These are phyloP conservation scores for Saraca asoca DNA, from an alignment of 331 rosid genomes.

Conservation along the genomic window DNA sequence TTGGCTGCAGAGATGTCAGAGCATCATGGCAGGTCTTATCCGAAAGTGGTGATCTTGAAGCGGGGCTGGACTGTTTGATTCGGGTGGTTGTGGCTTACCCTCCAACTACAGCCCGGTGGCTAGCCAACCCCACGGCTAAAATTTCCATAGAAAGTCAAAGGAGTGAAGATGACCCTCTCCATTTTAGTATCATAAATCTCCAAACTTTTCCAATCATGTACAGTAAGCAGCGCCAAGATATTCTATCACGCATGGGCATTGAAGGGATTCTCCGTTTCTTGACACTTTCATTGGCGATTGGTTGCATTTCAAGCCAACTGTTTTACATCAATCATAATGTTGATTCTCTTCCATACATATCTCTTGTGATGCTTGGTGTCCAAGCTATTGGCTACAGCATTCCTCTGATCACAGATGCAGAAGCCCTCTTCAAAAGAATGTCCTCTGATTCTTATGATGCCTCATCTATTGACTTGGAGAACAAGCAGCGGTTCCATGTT, in stretches of 20 bases:
- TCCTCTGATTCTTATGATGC: slow-evolving; percentile 49
- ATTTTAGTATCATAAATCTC: slow-evolving; percentile 55
- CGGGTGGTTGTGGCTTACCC: slow-evolving; percentile 81
- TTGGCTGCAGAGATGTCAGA: slow-evolving; percentile 85
- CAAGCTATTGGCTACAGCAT: slow-evolving; percentile 83
- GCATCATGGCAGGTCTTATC: slow-evolving; percentile 71
- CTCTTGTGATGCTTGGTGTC: slow-evolving; percentile 77
- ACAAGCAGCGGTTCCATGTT: slow-evolving; percentile 56
- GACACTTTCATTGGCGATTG: slow-evolving; percentile 75
- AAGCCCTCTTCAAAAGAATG: slow-evolving; percentile 70
- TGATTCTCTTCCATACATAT: slow-evolving; percentile 69
- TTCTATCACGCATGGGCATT: slow-evolving; percentile 71
- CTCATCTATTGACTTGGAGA: slow-evolving; percentile 56
- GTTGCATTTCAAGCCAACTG: slow-evolving; percentile 73
- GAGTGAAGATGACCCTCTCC: slow-evolving; percentile 68
- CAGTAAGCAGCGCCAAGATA: slow-evolving; percentile 72
- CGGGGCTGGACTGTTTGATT: slow-evolving; percentile 79
- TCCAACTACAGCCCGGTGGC: slow-evolving; percentile 79
- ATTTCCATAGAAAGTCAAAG: slow-evolving; percentile 72
- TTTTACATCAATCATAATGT: slow-evolving; percentile 54
- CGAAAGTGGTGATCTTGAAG: slow-evolving; percentile 73
- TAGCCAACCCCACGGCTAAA: slow-evolving; percentile 64
- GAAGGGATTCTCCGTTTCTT: slow-evolving; percentile 76
- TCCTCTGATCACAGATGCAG: slow-evolving; percentile 84
- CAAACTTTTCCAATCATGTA: slow-evolving; percentile 67